Conservation (phyloP, 345 rosid species). For the Toxicodendron radicans region DNA sequence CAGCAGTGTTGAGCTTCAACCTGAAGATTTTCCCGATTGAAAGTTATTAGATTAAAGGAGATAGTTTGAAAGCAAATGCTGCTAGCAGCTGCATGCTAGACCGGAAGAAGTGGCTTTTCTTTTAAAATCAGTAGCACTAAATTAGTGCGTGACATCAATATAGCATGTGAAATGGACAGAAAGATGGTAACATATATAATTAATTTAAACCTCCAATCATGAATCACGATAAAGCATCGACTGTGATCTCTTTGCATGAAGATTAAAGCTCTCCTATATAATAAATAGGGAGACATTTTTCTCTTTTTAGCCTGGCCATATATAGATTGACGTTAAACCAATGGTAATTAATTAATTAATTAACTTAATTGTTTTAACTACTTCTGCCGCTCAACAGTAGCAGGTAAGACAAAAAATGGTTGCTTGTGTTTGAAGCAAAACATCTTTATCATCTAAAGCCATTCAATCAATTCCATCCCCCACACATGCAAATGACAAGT, state of each 20-base stretch:
- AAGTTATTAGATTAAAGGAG: background rate
- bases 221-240: background rate
- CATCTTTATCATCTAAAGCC: background rate
- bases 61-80: background rate
- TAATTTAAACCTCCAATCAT: background rate
- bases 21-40: constrained; percentile 5
- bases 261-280: background rate
- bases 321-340: background rate
- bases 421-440: constrained; percentile 26
- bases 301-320: background rate
- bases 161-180: constrained; percentile 11
- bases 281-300: background rate
- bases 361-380: background rate
- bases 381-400: background rate
- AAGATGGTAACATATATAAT: background rate
- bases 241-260: background rate
- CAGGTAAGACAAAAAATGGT: constrained; percentile 8
- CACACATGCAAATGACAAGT: background rate
- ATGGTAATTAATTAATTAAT: background rate
- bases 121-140: background rate
- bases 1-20: constrained; percentile 9
- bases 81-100: background rate
- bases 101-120: constrained; percentile 7
- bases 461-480: constrained; percentile 16
- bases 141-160: background rate